Base-by-base conservation (phyloP, 2,329 filamentous ascomycete genomes). In the Neofusicoccum umdonicola region DNA sequence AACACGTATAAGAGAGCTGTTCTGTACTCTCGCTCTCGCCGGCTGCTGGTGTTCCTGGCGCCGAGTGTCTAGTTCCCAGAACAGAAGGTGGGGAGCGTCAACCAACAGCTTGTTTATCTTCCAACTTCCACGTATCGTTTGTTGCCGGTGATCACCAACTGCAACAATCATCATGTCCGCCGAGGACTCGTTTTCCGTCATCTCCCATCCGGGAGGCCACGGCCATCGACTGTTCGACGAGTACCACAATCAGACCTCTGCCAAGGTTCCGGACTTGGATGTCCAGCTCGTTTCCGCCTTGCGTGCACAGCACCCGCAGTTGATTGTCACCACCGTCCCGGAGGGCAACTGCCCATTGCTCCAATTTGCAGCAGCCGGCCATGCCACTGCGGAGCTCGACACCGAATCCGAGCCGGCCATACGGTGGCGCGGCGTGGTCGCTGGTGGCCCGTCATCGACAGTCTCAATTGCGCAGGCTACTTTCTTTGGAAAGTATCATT, bases 281-380 rank as follows among this genome's bases (percentile, higher is more conserved):
- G 69, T 79, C 11, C 78, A 79, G 64, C 74, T 80, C 51, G 67
- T 75, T 34, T 68, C 72, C 2, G 69, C 73, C 9, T 72, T 81
- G 13, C 74, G 78, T 12, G 66, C 68, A 7, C 74, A 75, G 17
- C 71, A 77, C 60, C 77, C 78, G 6, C 72, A 73, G 19, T 66
- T 76, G 66, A 78, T 76, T 39, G 72, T 80, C 17, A 80, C 78
- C 3, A 69, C 71, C n/a, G 70, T 79, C 9, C 79, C 80, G 3
- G 68, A 67, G 1, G 44, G 19, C 63, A 80, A 79, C 64, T 69
- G 73, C 62, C 74, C 76, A 31, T 70, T 82, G 12, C 74, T 78
- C 27, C 70, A 76, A 44, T 82, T 81, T 64, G 79, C 79, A 5
- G 72, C 72, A 0, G 74, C 80, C 4, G 80, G 80, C 9, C 72